Evolutionary conservation across 2,329 filamentous ascomycete genomes (phyloP).

Genomic region (Emydomyces testavorans): DNA sequence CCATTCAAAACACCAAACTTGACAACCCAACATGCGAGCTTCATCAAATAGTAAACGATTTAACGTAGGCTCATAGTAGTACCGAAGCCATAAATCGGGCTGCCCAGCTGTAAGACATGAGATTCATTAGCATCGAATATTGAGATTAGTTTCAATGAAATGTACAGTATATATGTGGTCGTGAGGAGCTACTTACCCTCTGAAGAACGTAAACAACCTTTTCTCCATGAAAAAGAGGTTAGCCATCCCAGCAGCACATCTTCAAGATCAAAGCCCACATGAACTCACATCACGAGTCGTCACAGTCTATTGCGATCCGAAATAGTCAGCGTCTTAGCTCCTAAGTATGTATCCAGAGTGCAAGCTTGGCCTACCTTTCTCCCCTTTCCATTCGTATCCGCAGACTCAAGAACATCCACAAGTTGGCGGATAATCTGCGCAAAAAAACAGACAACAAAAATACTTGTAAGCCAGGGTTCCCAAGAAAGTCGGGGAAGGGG

Average conservation of each 20-base stretch:
- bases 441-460: not conserved
- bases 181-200: conserved; percentile 8
- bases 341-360: not conserved
- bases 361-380: conserved; percentile 13
- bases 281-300: conserved; percentile 18
- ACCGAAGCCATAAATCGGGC: conserved; percentile 18
- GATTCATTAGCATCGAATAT: not conserved
- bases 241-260: not conserved
- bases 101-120: conserved; percentile 15
- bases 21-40: not conserved
- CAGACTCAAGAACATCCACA: conserved; percentile 19
- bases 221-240: not conserved
- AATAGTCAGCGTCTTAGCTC: not conserved
- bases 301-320: conserved; percentile 14
- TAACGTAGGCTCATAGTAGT: not conserved
- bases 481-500: conserved; percentile 9
- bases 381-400: conserved; percentile 8
- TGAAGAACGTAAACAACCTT: conserved; percentile 15
- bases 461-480: not conserved
- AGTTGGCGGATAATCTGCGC: conserved; percentile 21
- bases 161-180: not conserved
- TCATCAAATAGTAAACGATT: not conserved
- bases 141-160: too few relatives aligned
- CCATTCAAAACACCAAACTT: not conserved
- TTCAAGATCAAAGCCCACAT: not conserved